phyloP scores from a whole-genome alignment of 352 stramenopile genomes.

The Globisporangium okanoganense region DNA sequence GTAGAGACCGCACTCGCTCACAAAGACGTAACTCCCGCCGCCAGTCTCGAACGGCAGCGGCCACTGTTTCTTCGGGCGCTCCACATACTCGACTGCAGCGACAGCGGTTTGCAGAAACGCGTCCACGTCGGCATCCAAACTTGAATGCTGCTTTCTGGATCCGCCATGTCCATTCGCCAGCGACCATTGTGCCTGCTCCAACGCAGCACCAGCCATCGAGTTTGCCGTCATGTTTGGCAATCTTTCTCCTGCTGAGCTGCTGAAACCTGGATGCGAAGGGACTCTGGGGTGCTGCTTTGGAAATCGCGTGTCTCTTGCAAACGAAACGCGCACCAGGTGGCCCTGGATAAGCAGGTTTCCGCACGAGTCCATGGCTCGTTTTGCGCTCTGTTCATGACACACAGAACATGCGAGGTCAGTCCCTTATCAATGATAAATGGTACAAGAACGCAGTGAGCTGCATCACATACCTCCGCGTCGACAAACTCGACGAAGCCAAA shows the following conservation, averaged over 20 bases:
- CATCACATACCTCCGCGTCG: slow-evolving; percentile 45
- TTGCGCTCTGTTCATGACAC: slow-evolving; percentile 20
- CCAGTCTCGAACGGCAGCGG: slow-evolving; percentile 73
- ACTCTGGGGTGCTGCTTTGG: slow-evolving; percentile 16
- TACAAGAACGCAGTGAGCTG: not conserved
- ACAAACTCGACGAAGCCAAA: slow-evolving; percentile 83
- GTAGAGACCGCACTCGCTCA: slow-evolving; percentile 63
- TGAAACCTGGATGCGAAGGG: not conserved
- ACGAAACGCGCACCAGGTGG: slow-evolving; percentile 48
- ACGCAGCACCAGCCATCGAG: slow-evolving; percentile 50
- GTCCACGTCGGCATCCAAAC: slow-evolving; percentile 49
- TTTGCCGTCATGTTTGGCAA: slow-evolving; percentile 17
- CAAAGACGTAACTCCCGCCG: slow-evolving; percentile 73
- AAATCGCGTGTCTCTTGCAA: slow-evolving; percentile 40
- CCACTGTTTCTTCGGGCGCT: slow-evolving; percentile 78
- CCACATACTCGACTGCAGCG: slow-evolving; percentile 45
- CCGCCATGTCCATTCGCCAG: slow-evolving; percentile 51
- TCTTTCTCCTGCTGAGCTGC: not conserved
- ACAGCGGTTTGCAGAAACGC: slow-evolving; percentile 55
- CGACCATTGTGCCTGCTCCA: slow-evolving; percentile 82
- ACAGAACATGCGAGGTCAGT: not conserved
- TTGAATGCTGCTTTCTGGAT: slow-evolving; percentile 16
- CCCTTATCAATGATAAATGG: not conserved
- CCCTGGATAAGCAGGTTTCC: slow-evolving; percentile 34
- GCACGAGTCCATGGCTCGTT: slow-evolving; percentile 26